phyloP scores from a whole-genome alignment of 305 asterid genomes.

The Ruellia speciosa region DNA sequence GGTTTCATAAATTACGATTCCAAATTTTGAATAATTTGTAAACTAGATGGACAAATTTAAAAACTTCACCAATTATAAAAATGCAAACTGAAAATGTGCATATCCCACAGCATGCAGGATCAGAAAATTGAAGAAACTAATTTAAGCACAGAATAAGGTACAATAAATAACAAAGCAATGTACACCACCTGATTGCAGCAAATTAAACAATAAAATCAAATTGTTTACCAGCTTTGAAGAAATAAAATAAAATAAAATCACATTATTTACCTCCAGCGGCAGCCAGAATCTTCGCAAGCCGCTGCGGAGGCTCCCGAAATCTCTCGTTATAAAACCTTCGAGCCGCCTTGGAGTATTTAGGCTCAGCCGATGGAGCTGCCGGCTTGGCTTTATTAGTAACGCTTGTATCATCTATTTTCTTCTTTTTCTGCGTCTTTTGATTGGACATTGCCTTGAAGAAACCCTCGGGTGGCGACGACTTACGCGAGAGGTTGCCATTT shows the following conservation, averaged over 20 bases:
- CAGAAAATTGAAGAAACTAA: not conserved
- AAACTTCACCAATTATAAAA: no score
- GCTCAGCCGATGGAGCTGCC: conserved; percentile 32
- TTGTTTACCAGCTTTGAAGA: no score
- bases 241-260: not conserved
- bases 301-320: conserved; percentile 75
- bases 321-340: conserved; percentile 87
- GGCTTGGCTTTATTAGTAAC: conserved; percentile 24
- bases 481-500: conserved; percentile 47
- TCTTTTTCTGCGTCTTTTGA: conserved; percentile 48
- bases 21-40: not conserved
- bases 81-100: no score
- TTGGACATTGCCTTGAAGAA: conserved; percentile 43
- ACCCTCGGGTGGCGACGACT: conserved; percentile 43
- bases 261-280: conserved; percentile 74
- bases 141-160: not conserved
- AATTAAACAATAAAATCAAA: not conserved
- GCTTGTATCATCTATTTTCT: conserved; percentile 28
- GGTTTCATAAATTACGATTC: not conserved
- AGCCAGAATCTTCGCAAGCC: conserved; percentile 85
- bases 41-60: no score
- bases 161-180: not conserved
- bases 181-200: conserved; percentile 7
- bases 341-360: conserved; percentile 88
- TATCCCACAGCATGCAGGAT: no score